Conservation (phyloP, 345 rosid genomes). For the Adansonia digitata region DNA sequence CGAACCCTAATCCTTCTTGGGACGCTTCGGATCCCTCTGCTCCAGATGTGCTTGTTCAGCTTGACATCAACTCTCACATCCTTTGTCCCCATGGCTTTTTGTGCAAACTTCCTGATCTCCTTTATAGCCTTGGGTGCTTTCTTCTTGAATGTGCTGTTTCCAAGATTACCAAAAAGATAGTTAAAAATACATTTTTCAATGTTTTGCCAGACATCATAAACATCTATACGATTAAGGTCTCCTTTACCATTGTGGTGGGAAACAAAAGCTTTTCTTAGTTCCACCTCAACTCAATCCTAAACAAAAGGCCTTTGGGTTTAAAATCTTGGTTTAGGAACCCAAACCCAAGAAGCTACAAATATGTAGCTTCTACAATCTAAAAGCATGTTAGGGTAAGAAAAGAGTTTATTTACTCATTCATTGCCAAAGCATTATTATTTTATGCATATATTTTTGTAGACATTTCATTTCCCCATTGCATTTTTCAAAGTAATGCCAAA, state of each 20-base stretch:
- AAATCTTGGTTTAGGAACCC: not conserved
- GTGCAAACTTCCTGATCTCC: conserved; percentile 60
- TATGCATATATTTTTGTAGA: no score
- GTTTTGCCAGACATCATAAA: not conserved
- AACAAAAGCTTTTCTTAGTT: no score
- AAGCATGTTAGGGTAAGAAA: no score
- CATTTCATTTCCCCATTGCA: no score
- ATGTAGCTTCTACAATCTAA: no score
- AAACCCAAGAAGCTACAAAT: no score
- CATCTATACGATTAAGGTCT: no score
- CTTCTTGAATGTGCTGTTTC: conserved; percentile 62
- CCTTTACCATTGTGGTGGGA: no score
- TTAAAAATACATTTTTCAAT: not conserved
- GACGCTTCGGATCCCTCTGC: conserved; percentile 63
- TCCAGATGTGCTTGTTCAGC: conserved; percentile 65
- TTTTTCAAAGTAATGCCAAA: no score
- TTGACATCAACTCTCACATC: conserved; percentile 51
- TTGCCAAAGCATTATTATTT: no score
- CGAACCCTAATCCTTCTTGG: conserved; percentile 61
- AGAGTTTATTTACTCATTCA: no score
- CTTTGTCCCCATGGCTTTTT: conserved; percentile 52
- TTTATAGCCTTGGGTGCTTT: conserved; percentile 69
- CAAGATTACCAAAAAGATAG: not conserved
- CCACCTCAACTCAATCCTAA: not conserved
- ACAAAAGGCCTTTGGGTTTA: not conserved